A percentile compares a stretch with the other conserved stretches of the same genome.
Conservation (phyloP, 768 basidiomycete genomes). For the Tylopilus sp. region DNA sequence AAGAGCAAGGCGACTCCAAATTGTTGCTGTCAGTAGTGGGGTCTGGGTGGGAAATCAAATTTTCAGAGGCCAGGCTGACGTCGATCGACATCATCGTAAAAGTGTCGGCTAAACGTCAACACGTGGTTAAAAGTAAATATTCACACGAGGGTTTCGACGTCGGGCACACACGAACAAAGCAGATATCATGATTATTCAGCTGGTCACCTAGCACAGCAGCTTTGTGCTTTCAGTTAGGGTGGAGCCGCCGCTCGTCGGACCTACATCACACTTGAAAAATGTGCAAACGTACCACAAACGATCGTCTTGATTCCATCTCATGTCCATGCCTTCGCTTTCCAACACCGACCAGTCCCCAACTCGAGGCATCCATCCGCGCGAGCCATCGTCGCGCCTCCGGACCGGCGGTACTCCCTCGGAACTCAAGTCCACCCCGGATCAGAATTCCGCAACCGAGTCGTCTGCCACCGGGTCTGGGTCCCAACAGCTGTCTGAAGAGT, state of each 20-base stretch:
- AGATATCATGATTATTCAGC: background rate
- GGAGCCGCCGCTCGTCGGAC: slow-evolving; percentile 11
- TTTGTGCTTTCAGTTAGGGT: slow-evolving; percentile 13
- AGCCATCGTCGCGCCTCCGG: background rate
- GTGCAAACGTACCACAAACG: background rate
- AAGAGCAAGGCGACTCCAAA: too few relatives aligned
- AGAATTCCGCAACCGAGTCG: background rate
- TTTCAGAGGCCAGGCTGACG: too few relatives aligned
- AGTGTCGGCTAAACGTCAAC: too few relatives aligned
- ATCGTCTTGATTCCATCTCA: slow-evolving; percentile 4
- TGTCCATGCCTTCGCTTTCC: slow-evolving; percentile 11
- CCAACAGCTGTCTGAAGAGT: slow-evolving; percentile 1
- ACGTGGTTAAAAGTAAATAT: too few relatives aligned
- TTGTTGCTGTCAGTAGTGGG: too few relatives aligned
- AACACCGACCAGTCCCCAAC: background rate
- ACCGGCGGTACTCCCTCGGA: background rate
- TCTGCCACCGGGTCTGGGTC: slow-evolving; percentile 3
- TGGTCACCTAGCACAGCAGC: slow-evolving; percentile 2
- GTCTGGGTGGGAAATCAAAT: too few relatives aligned
- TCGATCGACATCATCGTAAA: too few relatives aligned
- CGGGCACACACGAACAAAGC: slow-evolving; percentile 17
- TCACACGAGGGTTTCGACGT: too few relatives aligned
- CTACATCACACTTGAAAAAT: background rate
- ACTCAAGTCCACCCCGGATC: background rate
- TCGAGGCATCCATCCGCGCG: too few relatives aligned